Evolutionary conservation across 179 eudicot species (phyloP), one percentile per base, ranked within the genome.

Genomic region (Spergularia azorica): DNA sequence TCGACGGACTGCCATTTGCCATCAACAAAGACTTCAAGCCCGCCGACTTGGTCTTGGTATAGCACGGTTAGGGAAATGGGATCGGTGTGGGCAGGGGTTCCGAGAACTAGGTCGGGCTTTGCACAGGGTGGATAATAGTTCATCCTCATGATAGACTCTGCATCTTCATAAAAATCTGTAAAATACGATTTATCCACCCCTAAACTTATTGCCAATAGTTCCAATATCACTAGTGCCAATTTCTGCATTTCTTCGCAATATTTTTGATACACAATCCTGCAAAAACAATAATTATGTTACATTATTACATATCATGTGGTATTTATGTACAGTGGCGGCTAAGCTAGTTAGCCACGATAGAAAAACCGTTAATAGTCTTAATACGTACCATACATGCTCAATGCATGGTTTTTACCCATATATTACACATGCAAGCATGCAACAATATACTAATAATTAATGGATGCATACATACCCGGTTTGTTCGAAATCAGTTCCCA

Each of bases 81-180:
- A 72, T 88, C 92, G 38, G 71, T 90, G 92, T 7, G 90, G 94
- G 0, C 92, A 26, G 32, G 90, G 1, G 92, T 89, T n/a, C 94
- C 94, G 0, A 87, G 81, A 15, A 85, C 78, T 8, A 71, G 77
- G 56, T 58, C 72, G 7, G 92, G 90, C 32, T 86, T 77, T 2
- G 80, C 79, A 59, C 92, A 88, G 3, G 86, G 81, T 0, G 94
- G 94, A 43, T 90, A 90, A 63, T 85, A 81, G 77, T 90, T 90
- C 80, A 85, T 81, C 43, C 94, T 84, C 92, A 88, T 81, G 13
- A 80, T 87, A 0, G 94, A 89, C 3, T 68, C 26, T 57, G 85
- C 70, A 60, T 87, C 90, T 87, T 87, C 16, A 68, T 61, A 87
- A 54, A 87, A 86, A 4, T 84, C 73, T 26, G 50, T 77, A 46